Evolutionary conservation across 176 grass and related monocot species (phyloP), one percentile per base, ranked within the genome.

Genomic region (bread wheat (Triticum aestivum)): DNA sequence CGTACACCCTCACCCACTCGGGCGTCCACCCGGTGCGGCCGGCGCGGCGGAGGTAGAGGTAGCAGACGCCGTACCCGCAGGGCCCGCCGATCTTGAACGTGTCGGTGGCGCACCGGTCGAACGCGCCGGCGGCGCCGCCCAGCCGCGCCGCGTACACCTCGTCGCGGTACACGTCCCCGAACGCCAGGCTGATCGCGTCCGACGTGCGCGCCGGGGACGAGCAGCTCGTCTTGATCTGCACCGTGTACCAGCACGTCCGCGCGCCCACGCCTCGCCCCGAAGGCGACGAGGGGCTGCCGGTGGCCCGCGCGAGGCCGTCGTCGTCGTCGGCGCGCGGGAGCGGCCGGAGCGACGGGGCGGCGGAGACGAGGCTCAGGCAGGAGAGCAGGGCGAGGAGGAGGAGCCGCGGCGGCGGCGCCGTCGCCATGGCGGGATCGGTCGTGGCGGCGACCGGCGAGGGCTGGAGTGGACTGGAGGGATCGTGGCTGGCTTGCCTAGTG

Each of bases 221-320:
- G 86, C 96, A 95, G 76, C 96, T 98, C 74, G 91, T 98, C 81
- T 91, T 98, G 49, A 98, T 91, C 85, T 91, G 79, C 63, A 95
- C 90, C 33, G 86, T 95, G 91, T 98, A 95, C 65, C 71, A 80
- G 76, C 95, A 95, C 80, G 79, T 7, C 65, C 67, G 17, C 32
- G 3, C 79, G 44, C 42, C 44, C 49, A 65, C 41, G 61, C 6
- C 38, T 0, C 17, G 11, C 45, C 10, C 78, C 37, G 11, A 59
- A 45, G 6, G 0, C 4, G 66, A 0, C 2, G 15, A 3, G 35
- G 1, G 1, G 13, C 11, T 4, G 30, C 0, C 13, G 68, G 67
- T 20, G 8, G 66, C 1, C 65, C 8, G 33, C 11, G 69, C 34
- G 49, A 80, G 11, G 58, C 24, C 59, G 78, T 26, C 26, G 61